Percentiles rank a stretch among this genome's conserved stretches.
phyloP scores from a whole-genome alignment of 2,329 filamentous ascomycete species.

The Lecanoromycetidae sp. region DNA sequence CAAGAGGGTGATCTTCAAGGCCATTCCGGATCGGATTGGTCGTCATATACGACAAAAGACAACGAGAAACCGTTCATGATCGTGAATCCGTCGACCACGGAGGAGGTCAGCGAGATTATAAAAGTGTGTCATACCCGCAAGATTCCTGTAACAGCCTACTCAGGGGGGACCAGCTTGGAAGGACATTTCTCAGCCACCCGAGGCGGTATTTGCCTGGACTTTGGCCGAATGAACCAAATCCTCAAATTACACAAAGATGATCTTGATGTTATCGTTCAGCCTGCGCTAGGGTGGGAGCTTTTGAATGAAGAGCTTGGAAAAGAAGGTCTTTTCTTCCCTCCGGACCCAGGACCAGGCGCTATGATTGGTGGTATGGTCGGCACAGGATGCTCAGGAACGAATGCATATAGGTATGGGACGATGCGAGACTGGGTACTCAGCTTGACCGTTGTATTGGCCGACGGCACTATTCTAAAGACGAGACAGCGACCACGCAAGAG shows the following conservation, averaged over 20 bases:
- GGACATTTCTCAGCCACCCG: constrained; percentile 76
- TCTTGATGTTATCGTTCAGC: constrained; percentile 64
- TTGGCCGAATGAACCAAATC: constrained; percentile 73
- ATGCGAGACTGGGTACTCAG: constrained; percentile 91
- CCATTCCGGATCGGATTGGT: constrained; percentile 53
- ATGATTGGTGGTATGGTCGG: constrained; percentile 68
- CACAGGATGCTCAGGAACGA: constrained; percentile 55
- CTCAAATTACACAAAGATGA: constrained; percentile 65
- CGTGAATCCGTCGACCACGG: constrained; percentile 63
- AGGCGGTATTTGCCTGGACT: constrained; percentile 77
- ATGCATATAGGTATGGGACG: constrained; percentile 83
- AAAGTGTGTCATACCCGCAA: constrained; percentile 69
- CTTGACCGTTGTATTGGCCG: constrained; percentile 77
- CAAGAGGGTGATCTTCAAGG: constrained; percentile 40
- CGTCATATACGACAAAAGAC: constrained; percentile 37
- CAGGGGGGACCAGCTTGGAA: constrained; percentile 78
- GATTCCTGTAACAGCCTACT: constrained; percentile 79
- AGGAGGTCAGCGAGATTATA: constrained; percentile 77
- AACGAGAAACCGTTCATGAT: constrained; percentile 45
- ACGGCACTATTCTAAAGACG: constrained; percentile 83
- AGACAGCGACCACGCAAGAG: constrained; percentile 78
- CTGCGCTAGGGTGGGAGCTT: constrained; percentile 74
- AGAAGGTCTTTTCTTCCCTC: constrained; percentile 78
- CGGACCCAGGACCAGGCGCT: constrained; percentile 79
- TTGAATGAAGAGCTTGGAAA: constrained; percentile 66